These are phyloP conservation scores for Umbellularia californica DNA, from an alignment of 164 flowering plant species.

Conservation along the genomic window DNA sequence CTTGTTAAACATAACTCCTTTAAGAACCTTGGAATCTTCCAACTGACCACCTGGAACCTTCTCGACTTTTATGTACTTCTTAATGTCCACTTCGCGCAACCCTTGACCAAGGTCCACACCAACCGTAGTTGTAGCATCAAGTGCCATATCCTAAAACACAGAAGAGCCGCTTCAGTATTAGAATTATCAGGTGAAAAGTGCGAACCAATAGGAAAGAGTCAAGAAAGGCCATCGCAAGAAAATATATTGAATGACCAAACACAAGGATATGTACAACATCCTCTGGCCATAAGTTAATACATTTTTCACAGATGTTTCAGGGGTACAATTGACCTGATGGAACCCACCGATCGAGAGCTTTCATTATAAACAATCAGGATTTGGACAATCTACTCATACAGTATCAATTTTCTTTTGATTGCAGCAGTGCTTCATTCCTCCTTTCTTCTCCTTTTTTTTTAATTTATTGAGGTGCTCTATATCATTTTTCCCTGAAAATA, in stretches of 20 bases:
- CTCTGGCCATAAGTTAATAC: not conserved
- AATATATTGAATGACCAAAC: not conserved
- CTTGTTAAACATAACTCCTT: constrained; percentile 93
- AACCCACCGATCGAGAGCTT: too few species aligned
- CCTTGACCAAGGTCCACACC: constrained; percentile 97
- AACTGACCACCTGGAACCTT: constrained; percentile 95
- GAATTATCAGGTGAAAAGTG: not conserved
- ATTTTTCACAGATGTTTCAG: too few species aligned
- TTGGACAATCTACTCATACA: too few species aligned
- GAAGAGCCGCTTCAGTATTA: not conserved
- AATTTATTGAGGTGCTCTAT: too few species aligned
- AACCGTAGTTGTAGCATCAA: constrained; percentile 82
- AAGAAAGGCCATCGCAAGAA: not conserved
- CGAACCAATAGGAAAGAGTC: not conserved
- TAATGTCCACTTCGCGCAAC: constrained; percentile 82
- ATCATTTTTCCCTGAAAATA: too few species aligned
- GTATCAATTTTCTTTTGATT: not conserved
- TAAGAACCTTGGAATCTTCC: constrained; percentile 86
- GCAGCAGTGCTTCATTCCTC: not conserved
- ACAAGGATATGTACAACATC: not conserved
- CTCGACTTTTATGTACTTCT: constrained; percentile 90
- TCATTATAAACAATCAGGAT: too few species aligned
- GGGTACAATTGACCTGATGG: too few species aligned
- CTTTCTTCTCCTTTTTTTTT: too few species aligned
- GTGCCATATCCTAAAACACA: constrained; percentile 67